A percentile compares a stretch with the other conserved stretches of the same genome.
Conservation (phyloP, 768 basidiomycete genomes). For the Gymnopilus junonius region DNA sequence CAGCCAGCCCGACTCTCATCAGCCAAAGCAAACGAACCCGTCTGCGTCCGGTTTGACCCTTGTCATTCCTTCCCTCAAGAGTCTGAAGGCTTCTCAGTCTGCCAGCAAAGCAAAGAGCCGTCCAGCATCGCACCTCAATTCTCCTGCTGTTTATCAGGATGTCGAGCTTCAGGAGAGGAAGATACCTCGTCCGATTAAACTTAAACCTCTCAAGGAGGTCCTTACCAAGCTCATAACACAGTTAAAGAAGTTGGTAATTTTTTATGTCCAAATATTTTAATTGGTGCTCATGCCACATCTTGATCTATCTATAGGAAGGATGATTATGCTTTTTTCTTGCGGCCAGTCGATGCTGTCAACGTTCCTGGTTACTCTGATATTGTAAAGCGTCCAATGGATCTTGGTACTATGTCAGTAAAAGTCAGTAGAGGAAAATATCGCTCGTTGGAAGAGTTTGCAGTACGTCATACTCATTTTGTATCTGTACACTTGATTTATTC, state of each 20-base stretch:
- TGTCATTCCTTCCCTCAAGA: constrained; percentile 68
- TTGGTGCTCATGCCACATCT: constrained; percentile 8
- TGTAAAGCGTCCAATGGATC: constrained; percentile 89
- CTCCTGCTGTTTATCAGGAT: constrained; percentile 30
- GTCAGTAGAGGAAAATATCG: constrained; percentile 78
- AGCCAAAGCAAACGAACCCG: constrained; percentile 27
- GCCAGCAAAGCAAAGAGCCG: constrained; percentile 50
- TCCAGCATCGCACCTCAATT: constrained; percentile 22
- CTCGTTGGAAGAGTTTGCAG: constrained; percentile 79
- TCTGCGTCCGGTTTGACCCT: constrained; percentile 61
- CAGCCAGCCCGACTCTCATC: constrained; percentile 29
- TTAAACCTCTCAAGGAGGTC: constrained; percentile 82
- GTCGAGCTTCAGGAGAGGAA: constrained; percentile 45
- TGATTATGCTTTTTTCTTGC: constrained; percentile 83
- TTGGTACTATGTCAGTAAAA: constrained; percentile 85
- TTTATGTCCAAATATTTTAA: neutral
- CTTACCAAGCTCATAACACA: constrained; percentile 66
- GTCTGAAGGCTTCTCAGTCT: constrained; percentile 59
- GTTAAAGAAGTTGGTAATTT: constrained; percentile 68
- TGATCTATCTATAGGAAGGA: constrained; percentile 65
- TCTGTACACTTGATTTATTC: constrained; percentile 4
- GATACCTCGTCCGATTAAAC: constrained; percentile 62
- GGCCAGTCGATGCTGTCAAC: constrained; percentile 62
- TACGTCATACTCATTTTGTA: constrained; percentile 35
- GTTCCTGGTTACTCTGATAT: constrained; percentile 69